Base-by-base conservation (phyloP, 2,329 filamentous ascomycete species). In the Rhytidhysteron rufulum region DNA sequence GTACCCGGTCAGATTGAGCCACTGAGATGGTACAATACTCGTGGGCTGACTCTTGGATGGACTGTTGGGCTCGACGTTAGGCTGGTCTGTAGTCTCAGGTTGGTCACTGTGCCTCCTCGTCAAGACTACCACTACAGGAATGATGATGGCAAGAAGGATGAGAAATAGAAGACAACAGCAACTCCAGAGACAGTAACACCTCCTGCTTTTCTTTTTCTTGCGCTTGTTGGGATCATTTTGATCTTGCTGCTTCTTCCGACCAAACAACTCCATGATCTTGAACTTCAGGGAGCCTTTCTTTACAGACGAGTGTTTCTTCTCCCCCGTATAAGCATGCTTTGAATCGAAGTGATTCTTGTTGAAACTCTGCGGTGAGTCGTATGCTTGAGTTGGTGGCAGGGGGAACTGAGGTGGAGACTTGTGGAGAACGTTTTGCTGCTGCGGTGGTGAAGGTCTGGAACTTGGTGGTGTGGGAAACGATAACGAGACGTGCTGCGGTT, bases 1-100 rank as follows among this genome's bases (percentile, higher is more conserved):
- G 51, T 87, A 95, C 37, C 83, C 82, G 1, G 90, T 94, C 45
- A 94, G 63, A 58, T 95, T 95, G 41, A 95, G 73, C 85, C 88
- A 96, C 35, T 75, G 68, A 2, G 76, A 53, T 20, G 50, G 49
- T 4, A 45, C 40, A n/a, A 25, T 50, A 15, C 32, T 48, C 34
- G 29, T 42, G 31, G 31, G 17, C 10, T 13, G 9, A 16, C 16
- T 34, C 17, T 9, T n/a, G 34, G 18, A 11, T 27, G 36, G 49
- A 18, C 29, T 34, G 15, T 21, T 42, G 18, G 30, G n/a, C 19
- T 51, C 53, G 55, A 68, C 54, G 30, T 41, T 55, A n/a, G n/a
- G n/a, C n/a, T n/a, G n/a, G n/a, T n/a, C n/a, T 2, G 25, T 29
- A 2, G 15, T 27, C 15, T n/a, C 11, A 57, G 32, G 34, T 19